Evolutionary conservation across 1,284 basidiomycete genomes (phyloP), one percentile per base, ranked within the genome.

Genomic region (Ceratobasidium theobromae): DNA sequence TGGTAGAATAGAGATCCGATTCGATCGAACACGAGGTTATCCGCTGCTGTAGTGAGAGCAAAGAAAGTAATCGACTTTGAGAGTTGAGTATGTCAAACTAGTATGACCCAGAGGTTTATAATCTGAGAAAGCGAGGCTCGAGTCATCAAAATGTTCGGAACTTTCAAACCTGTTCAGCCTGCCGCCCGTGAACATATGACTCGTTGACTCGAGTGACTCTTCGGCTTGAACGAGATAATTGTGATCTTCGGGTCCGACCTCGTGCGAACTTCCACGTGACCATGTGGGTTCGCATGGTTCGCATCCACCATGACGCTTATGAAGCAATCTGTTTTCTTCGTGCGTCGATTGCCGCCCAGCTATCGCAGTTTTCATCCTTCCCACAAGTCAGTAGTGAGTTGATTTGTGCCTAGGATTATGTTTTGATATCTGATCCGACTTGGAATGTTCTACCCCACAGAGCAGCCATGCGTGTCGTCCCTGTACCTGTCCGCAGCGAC

Each of bases 401-500:
- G 16, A 16, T 38, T 38, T 16, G 16, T 16, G 35, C 35, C 35
- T 38, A 16, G 35, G 35, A 8, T 8, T 16, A 38, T 38, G n/a
- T n/a, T n/a, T n/a, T n/a, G n/a, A n/a, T n/a, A n/a, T 11, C 43
- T 45, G 9, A 9, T n/a, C 18, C 18, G 9, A 45, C 14, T 35
- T 53, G 23, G 41, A 58, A 35, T 45, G 5, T 6, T 25, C 18
- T n/a, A 4, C 25, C 16, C 18, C 6, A 33, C 33, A 64, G 58
- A 52, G 27, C 16, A 64, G 27, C 49, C 41, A 91, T 93, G 89
- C 84, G 84, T 73, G 80, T 93, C 73, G 76, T 91, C 18, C 86
- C 91, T 1, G 83, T 93, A 4, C 88, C 86, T 43, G 89, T 93
- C 53, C 83, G 88, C 68, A 79, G 85, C 28, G 91, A 95, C 75